Conservation (phyloP, 176 grass and related monocot genomes). For the Rhynchospora pubera region DNA sequence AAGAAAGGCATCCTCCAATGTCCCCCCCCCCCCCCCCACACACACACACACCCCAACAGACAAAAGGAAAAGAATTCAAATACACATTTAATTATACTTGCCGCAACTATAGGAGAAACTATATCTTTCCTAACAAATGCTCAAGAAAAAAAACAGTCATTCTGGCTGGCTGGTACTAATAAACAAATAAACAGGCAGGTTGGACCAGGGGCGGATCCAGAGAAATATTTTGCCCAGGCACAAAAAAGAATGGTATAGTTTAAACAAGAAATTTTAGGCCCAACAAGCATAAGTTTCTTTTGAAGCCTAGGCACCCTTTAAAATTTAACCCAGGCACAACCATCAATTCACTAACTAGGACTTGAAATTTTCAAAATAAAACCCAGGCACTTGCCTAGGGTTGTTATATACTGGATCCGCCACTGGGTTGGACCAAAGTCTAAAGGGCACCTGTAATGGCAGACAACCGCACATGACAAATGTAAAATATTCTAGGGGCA, state of each 20-base stretch:
- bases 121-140: background rate
- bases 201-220: too few relatives aligned
- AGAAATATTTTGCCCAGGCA: too few relatives aligned
- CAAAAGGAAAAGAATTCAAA: background rate
- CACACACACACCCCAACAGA: background rate
- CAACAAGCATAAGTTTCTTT: too few relatives aligned
- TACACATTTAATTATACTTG: background rate
- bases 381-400: too few relatives aligned
- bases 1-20: background rate
- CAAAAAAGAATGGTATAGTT: too few relatives aligned
- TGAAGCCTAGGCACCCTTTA: too few relatives aligned
- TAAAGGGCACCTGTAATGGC: background rate
- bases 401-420: too few relatives aligned
- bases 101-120: background rate
- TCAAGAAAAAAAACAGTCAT: background rate
- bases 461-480: constrained; percentile 1
- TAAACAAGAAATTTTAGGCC: too few relatives aligned
- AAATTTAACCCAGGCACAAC: too few relatives aligned
- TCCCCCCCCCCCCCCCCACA: too few relatives aligned
- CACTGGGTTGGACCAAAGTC: background rate
- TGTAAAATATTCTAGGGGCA: constrained; percentile 1
- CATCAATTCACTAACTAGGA: too few relatives aligned
- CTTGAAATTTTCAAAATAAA: too few relatives aligned
- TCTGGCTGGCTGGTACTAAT: background rate
- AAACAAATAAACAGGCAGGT: background rate